Conservation (phyloP, 179 eudicot genomes). For the Beta lomatogona region DNA sequence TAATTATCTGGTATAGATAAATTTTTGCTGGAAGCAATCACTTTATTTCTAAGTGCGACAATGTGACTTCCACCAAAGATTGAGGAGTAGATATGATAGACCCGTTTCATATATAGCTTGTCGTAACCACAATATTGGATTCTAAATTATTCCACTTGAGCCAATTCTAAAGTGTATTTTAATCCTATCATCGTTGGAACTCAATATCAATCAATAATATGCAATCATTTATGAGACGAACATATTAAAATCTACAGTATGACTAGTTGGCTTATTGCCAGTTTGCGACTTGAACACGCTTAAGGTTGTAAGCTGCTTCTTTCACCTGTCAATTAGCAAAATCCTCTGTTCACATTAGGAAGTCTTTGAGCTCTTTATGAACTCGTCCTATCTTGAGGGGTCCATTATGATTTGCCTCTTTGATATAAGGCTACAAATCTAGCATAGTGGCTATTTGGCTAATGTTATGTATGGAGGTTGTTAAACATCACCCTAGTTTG, state of each 20-base stretch:
- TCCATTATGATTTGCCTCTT: too few relatives aligned
- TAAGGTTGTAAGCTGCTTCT: too few relatives aligned
- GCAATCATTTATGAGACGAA: neutral
- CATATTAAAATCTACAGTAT: neutral
- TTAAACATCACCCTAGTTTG: too few relatives aligned
- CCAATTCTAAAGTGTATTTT: neutral
- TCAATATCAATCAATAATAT: neutral
- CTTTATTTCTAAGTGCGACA: too few relatives aligned
- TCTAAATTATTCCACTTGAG: neutral
- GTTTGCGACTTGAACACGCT: too few relatives aligned
- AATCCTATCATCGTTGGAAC: neutral
- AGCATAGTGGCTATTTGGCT: too few relatives aligned
- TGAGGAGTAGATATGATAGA: neutral
- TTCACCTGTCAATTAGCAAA: too few relatives aligned
- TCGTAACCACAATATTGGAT: too few relatives aligned
- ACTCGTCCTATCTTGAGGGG: too few relatives aligned
- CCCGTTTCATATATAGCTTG: neutral
- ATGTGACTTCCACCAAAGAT: neutral
- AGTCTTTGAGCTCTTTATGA: neutral
- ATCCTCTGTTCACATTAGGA: neutral
- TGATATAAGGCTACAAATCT: too few relatives aligned
- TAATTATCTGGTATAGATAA: too few relatives aligned
- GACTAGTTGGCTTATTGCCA: neutral
- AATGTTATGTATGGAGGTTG: too few relatives aligned
- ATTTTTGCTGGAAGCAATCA: neutral